Percentiles rank a stretch among this genome's conserved stretches.
Evolutionary conservation across 1,139 yeast genomes (phyloP).

Genomic region (Magnusiomyces tetraspermus): DNA sequence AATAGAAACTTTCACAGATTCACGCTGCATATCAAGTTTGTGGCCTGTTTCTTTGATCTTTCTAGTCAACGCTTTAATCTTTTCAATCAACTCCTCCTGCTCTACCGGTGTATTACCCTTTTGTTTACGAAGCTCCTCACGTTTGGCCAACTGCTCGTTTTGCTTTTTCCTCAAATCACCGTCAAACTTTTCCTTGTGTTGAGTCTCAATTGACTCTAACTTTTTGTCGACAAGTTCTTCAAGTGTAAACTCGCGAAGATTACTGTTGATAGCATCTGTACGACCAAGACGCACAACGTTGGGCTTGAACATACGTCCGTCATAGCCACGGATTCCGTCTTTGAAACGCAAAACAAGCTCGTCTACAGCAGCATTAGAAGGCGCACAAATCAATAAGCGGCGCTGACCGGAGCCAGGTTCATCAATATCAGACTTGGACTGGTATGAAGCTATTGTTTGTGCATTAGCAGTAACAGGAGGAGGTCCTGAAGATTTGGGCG

Average conservation of each 20-base stretch:
- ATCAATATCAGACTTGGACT: constrained; percentile 9
- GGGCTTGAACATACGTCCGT: constrained; percentile 54
- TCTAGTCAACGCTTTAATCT: constrained; percentile 43
- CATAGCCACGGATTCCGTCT: constrained; percentile 49
- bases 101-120: constrained; percentile 22
- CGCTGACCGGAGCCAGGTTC: constrained; percentile 27
- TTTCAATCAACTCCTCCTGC: constrained; percentile 19
- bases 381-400: constrained; percentile 84
- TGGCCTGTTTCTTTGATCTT: constrained; percentile 62
- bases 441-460: constrained; percentile 18
- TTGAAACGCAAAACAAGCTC: constrained; percentile 83
- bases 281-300: constrained; percentile 84
- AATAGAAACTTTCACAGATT: constrained; percentile 35
- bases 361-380: constrained; percentile 98
- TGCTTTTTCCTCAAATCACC: constrained; percentile 45
- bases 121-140: constrained; percentile 41
- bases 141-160: constrained; percentile 41
- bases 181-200: constrained; percentile 34
- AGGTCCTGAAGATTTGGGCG: constrained; percentile 24
- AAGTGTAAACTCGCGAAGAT: constrained; percentile 73
- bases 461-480: constrained; percentile 33
- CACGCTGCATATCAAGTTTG: constrained; percentile 69
- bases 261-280: constrained; percentile 75
- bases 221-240: constrained; percentile 78
- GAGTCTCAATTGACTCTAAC: constrained; percentile 39